A percentile compares a stretch with the other conserved stretches of the same genome.
phyloP scores from a whole-genome alignment of 2,329 filamentous ascomycete genomes.

The Colletotrichum scovillei region DNA sequence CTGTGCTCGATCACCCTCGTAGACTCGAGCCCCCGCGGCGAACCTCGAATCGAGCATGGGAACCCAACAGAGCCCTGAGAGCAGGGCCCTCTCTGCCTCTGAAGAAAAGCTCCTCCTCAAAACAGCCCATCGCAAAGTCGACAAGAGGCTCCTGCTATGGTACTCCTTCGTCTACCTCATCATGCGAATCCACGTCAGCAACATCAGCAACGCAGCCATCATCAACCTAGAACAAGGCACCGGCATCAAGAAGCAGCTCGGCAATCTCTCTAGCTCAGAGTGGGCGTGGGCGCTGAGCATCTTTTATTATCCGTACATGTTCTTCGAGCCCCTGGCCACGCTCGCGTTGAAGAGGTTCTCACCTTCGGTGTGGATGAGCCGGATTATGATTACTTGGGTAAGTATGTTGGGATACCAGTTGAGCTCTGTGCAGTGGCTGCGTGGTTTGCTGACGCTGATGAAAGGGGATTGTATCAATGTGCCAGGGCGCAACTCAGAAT shows the following conservation, averaged over 20 bases:
- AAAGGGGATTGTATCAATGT: conserved; percentile 40
- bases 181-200: conserved; percentile 41
- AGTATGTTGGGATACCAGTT: not conserved
- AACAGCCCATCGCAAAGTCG: conserved; percentile 38
- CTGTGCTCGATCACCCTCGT: too few relatives aligned
- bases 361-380: conserved; percentile 41
- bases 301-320: conserved; percentile 42
- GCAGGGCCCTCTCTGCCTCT: too few relatives aligned
- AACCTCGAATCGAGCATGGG: too few relatives aligned
- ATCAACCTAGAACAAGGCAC: conserved; percentile 43
- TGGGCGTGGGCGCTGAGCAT: conserved; percentile 42
- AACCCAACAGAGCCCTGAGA: too few relatives aligned
- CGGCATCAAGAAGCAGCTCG: conserved; percentile 41
- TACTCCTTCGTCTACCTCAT: conserved; percentile 41
- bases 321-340: conserved; percentile 41
- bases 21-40: too few relatives aligned
- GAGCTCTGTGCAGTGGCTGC: not conserved
- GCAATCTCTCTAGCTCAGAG: conserved; percentile 38
- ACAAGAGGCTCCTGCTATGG: conserved; percentile 40
- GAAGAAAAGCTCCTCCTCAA: conserved; percentile 26
- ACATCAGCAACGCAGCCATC: conserved; percentile 43
- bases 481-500: conserved; percentile 38
- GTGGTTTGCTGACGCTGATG: not conserved
- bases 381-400: conserved; percentile 42
- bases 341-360: conserved; percentile 40